These are phyloP conservation scores for Blumeriella jaapii DNA, from an alignment of 2,329 filamentous ascomycete genomes.

Conservation along the genomic window DNA sequence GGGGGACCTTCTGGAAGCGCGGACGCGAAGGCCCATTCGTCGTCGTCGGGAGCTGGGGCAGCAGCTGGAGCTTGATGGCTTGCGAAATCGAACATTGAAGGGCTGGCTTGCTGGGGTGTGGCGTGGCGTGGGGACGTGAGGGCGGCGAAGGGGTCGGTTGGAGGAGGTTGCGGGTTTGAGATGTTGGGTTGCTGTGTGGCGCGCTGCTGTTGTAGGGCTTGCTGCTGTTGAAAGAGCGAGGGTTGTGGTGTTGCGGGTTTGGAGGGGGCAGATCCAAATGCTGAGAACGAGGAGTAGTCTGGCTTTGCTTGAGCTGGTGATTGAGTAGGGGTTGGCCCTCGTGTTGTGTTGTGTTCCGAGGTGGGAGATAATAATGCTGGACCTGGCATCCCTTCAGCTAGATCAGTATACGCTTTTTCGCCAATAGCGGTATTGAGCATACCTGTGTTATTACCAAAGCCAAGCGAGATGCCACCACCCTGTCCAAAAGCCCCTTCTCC, in stretches of 20 bases:
- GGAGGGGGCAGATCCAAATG: conserved; percentile 40
- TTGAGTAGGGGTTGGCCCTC: conserved; percentile 33
- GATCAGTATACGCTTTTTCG: conserved; percentile 20
- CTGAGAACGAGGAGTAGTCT: conserved; percentile 41
- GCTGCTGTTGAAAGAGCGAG: conserved; percentile 33
- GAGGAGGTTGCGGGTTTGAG: conserved; percentile 33
- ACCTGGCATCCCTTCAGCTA: conserved; percentile 49
- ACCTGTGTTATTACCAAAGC: conserved; percentile 61
- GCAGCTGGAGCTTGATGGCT: conserved; percentile 31
- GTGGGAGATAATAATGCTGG: conserved; percentile 51
- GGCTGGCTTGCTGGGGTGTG: conserved; percentile 39
- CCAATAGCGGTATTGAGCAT: conserved; percentile 25
- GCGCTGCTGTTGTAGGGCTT: conserved; percentile 18
- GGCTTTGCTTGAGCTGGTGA: conserved; percentile 22
- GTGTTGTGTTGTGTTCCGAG: conserved; percentile 48
- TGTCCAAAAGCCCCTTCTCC: conserved; percentile 52
- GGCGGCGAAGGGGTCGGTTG: conserved; percentile 43
- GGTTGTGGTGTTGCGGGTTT: conserved; percentile 43
- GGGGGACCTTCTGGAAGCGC: conserved; percentile 54
- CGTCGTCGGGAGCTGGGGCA: conserved; percentile 46
- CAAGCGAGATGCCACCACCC: conserved; percentile 73
- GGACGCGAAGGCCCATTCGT: conserved; percentile 91
- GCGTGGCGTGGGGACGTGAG: conserved; percentile 34
- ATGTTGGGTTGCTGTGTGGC: conserved; percentile 17
- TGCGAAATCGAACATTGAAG: conserved; percentile 34